These are phyloP conservation scores for Suaeda aralocaspica DNA, from an alignment of 148 eudicot genomes.

Conservation along the genomic window DNA sequence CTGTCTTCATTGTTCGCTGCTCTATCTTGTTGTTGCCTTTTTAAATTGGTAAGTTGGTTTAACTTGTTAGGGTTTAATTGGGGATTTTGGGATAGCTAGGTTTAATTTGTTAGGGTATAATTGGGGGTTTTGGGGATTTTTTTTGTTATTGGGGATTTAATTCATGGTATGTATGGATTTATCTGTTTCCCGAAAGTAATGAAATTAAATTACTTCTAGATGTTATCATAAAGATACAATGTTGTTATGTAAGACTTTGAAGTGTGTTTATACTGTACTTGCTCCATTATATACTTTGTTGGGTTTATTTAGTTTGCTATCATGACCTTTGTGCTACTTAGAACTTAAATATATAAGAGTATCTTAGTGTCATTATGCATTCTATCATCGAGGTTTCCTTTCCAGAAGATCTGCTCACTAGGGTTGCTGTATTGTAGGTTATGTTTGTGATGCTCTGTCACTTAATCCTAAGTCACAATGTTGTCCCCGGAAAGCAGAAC, in stretches of 20 bases:
- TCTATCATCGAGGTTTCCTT: not conserved
- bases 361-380: not conserved
- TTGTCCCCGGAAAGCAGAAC: constrained; percentile 67
- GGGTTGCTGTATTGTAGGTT: constrained; percentile 42
- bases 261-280: not conserved
- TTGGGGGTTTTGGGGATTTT: no score
- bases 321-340: not conserved
- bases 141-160: no score
- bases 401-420: constrained; percentile 10
- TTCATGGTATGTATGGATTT: constrained; percentile 51
- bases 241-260: not conserved
- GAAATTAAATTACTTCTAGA: not conserved
- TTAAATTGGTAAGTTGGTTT: no score
- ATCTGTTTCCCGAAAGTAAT: constrained; percentile 11
- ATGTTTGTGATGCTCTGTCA: constrained; percentile 85
- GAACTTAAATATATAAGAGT: not conserved
- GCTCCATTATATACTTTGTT: no score
- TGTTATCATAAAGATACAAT: constrained; percentile 1
- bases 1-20: no score
- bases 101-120: no score
- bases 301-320: not conserved
- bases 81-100: no score
- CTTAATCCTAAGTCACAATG: constrained; percentile 75
- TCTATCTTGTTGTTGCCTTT: no score
- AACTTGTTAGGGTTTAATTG: no score